A percentile compares a stretch with the other conserved stretches of the same genome.
Conservation (phyloP, 225 moss, liverwort and hornwort genomes). For the Takakia lepidozioides region DNA sequence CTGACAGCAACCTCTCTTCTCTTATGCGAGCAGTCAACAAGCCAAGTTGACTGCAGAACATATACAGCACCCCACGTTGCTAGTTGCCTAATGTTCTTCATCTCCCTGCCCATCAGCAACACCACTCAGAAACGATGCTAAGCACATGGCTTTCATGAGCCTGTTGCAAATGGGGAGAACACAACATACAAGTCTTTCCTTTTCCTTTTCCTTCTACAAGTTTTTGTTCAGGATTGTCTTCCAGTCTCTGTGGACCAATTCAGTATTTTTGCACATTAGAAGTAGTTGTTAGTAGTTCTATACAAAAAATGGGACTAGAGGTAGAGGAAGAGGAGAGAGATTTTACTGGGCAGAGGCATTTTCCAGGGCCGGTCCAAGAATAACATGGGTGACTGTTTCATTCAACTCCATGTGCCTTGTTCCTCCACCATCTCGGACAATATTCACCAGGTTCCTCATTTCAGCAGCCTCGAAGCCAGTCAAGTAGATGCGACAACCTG, state of each 20-base stretch:
- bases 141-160: too few species aligned
- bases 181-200: too few species aligned
- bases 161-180: too few species aligned
- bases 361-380: constrained; percentile 33
- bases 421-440: constrained; percentile 74
- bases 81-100: constrained; percentile 69
- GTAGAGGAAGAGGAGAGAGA: background rate
- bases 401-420: constrained; percentile 72
- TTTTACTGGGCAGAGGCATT: background rate
- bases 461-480: constrained; percentile 65
- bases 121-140: too few species aligned
- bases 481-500: constrained; percentile 59
- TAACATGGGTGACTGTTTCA: constrained; percentile 67
- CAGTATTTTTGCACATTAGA: too few species aligned
- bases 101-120: constrained; percentile 37
- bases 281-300: too few species aligned
- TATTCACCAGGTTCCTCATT: constrained; percentile 54
- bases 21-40: constrained; percentile 76
- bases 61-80: constrained; percentile 77
- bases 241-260: too few species aligned
- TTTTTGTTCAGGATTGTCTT: too few species aligned
- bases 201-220: too few species aligned
- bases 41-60: constrained; percentile 62
- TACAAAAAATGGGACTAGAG: too few species aligned
- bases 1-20: constrained; percentile 41